These are phyloP conservation scores for Jasminum sambac DNA, from an alignment of 257 asterid genomes.

Conservation along the genomic window DNA sequence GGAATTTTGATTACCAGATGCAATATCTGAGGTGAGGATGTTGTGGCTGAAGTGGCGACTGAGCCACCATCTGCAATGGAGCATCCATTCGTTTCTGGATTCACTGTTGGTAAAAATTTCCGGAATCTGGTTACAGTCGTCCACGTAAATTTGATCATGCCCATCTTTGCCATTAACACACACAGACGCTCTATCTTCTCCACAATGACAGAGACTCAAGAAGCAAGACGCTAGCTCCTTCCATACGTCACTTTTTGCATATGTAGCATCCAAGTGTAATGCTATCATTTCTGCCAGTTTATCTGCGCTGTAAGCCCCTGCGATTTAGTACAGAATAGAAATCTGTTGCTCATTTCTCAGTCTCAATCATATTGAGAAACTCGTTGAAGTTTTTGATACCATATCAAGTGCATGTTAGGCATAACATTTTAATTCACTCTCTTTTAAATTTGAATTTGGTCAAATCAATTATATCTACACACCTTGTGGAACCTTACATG, in stretches of 20 bases:
- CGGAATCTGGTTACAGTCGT: constrained; percentile 43
- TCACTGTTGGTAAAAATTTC: constrained; percentile 45
- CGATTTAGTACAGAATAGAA: constrained; percentile 7
- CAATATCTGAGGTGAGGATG: constrained; percentile 48
- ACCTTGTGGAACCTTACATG: too few relatives aligned
- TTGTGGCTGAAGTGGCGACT: constrained; percentile 60
- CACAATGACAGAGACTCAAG: constrained; percentile 53
- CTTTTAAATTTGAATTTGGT: too few relatives aligned
- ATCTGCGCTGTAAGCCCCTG: constrained; percentile 66
- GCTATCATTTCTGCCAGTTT: constrained; percentile 80
- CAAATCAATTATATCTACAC: too few relatives aligned
- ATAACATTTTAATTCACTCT: too few relatives aligned
- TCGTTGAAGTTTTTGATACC: too few relatives aligned
- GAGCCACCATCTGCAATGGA: constrained; percentile 87
- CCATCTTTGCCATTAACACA: constrained; percentile 38
- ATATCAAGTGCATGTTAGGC: too few relatives aligned
- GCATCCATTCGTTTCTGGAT: constrained; percentile 57
- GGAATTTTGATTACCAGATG: constrained; percentile 53
- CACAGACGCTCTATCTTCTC: constrained; percentile 61
- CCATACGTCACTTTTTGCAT: constrained; percentile 59
- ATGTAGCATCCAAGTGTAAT: constrained; percentile 69
- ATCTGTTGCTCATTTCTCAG: too few relatives aligned
- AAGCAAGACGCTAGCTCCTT: constrained; percentile 69
- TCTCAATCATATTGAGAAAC: too few relatives aligned
- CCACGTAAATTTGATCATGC: constrained; percentile 27